Evolutionary conservation across 768 basidiomycete genomes (phyloP), one percentile per base, ranked within the genome.

Genomic region (Trametes elegans): DNA sequence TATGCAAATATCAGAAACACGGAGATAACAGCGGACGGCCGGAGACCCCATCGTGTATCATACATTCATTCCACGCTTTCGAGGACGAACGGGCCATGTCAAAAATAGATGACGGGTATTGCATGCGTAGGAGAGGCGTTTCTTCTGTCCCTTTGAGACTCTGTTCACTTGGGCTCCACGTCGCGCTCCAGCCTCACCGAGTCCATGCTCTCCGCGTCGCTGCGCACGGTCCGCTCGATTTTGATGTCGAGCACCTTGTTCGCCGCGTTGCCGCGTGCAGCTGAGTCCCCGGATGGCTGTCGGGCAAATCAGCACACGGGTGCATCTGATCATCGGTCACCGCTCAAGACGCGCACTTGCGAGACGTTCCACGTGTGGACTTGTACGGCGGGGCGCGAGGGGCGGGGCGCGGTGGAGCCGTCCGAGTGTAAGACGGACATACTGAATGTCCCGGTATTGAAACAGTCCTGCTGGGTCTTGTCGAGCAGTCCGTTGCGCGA

Each of bases 301-400:
- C 38, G 8, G 8, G 38, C 38, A n/a, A 6, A 35, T 49, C 10
- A 49, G 47, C 46, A 46, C n/a, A 38, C 14, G 34, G 16, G 3
- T 32, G 31, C 31, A 32, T 32, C 13, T 32, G 21, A 24, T n/a
- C n/a, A n/a, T n/a, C n/a, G n/a, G n/a, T n/a, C n/a, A n/a, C n/a
- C n/a, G n/a, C 28, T 5, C 28, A 11, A 18, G 28, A 26, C 16
- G 26, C 47, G 27, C 13, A 57, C 47, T 49, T 46, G 55, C 13
- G 55, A 43, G 0, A 41, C 49, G 43, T 57, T 57, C 55, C 55
- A 57, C 16, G 35, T 38, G 24, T 38, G 24, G n/a, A n/a, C n/a
- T n/a, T n/a, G n/a, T n/a, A 19, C 28, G 26, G 44, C 44, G 5
- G 18, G 10, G 29, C 27, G 44, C 19, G n/a, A n/a, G n/a, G n/a